phyloP scores from a whole-genome alignment of 805 yeast species.

The Scheffersomyces stipitis region DNA sequence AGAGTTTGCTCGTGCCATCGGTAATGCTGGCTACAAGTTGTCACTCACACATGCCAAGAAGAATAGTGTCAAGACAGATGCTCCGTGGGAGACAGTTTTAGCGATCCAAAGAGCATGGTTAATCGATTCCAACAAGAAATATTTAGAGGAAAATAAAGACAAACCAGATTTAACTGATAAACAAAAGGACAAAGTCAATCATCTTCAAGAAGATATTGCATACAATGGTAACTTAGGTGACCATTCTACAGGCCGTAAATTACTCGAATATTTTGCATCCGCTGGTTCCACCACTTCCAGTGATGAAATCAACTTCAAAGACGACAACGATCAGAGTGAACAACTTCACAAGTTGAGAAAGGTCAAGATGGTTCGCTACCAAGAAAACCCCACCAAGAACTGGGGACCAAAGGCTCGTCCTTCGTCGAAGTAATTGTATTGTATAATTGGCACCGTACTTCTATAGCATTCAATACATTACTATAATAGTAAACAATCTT shows the following conservation, averaged over 20 bases:
- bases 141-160: slow-evolving; percentile 19
- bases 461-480: no score
- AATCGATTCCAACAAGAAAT: slow-evolving; percentile 27
- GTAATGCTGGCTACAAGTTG: slow-evolving; percentile 78
- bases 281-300: slow-evolving; percentile 22
- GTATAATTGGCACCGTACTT: background rate
- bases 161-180: slow-evolving; percentile 9
- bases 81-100: slow-evolving; percentile 81
- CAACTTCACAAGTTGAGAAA: slow-evolving; percentile 62
- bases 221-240: slow-evolving; percentile 41
- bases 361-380: slow-evolving; percentile 82
- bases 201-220: slow-evolving; percentile 29
- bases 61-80: slow-evolving; percentile 85
- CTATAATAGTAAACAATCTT: no score
- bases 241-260: slow-evolving; percentile 52
- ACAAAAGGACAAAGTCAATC: slow-evolving; percentile 16
- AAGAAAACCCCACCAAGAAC: slow-evolving; percentile 86
- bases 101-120: slow-evolving; percentile 66
- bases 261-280: slow-evolving; percentile 42
- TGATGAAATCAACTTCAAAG: slow-evolving; percentile 54
- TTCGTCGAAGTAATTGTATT: slow-evolving; percentile 10
- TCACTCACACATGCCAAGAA: slow-evolving; percentile 89
- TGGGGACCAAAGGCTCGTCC: slow-evolving; percentile 98
- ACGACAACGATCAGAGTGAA: slow-evolving; percentile 55
- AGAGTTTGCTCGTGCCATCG: slow-evolving; percentile 71